Percentiles rank a stretch among this genome's conserved stretches.
Conservation (phyloP, 129 eudicot species). For the Escallonia herrerae region DNA sequence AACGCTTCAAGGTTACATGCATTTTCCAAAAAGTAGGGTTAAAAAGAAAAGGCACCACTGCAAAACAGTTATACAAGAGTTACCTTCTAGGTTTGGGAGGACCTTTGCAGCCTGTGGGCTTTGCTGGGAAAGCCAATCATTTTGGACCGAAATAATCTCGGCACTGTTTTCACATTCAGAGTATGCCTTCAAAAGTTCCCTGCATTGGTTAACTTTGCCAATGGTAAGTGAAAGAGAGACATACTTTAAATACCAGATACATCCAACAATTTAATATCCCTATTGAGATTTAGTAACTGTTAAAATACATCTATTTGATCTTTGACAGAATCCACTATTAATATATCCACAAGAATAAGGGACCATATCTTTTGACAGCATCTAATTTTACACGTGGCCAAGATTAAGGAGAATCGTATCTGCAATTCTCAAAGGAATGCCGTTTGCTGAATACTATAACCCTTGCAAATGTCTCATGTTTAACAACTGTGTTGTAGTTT, state of each 20-base stretch:
- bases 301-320: background rate
- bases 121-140: slow-evolving; percentile 87
- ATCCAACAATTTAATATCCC: too few relatives aligned
- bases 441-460: too few relatives aligned
- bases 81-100: slow-evolving; percentile 39
- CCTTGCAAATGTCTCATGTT: too few relatives aligned
- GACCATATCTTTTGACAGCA: too few relatives aligned
- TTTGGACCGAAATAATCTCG: slow-evolving; percentile 78
- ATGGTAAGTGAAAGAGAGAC: too few relatives aligned
- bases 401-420: too few relatives aligned
- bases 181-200: slow-evolving; percentile 86
- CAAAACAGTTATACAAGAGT: background rate
- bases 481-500: too few relatives aligned
- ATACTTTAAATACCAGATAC: too few relatives aligned
- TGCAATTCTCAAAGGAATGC: too few relatives aligned
- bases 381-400: too few relatives aligned
- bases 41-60: background rate
- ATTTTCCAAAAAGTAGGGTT: background rate
- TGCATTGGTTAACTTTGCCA: slow-evolving; percentile 16
- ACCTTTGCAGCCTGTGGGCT: slow-evolving; percentile 31
- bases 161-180: slow-evolving; percentile 79
- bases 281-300: too few relatives aligned
- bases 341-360: too few relatives aligned
- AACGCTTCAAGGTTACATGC: background rate
- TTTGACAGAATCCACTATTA: background rate